Evolutionary conservation across 164 flowering plant species (phyloP), one percentile per base, ranked within the genome.

Genomic region (Akebia trifoliata): DNA sequence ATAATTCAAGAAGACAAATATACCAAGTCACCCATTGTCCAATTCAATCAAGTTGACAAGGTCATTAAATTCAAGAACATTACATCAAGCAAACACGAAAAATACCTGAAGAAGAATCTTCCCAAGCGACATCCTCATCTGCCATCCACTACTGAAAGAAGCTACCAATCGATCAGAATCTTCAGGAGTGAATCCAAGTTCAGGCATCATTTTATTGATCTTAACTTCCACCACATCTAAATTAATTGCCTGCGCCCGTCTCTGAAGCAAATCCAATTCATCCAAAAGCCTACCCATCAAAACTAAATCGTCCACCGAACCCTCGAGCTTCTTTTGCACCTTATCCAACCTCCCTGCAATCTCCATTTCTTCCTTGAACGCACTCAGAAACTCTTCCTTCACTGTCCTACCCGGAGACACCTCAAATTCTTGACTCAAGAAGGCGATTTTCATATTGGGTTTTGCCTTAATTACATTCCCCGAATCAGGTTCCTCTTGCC

Each of bases 81-180:
- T 0, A 10, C 4, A 1, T 24, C 6, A 22, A 45, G 29, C 9
- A 50, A n/a, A 18, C 25, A 2, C 4, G n/a, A 29, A 59, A 28
- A 9, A 62, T 78, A 90, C 99, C 97, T 90, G 99, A 70, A 88
- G 83, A 40, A 94, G 63, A 56, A 94, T 94, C 81, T 94, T 94
- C 42, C 99, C 99, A 20, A 94, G 84, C 0, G 97, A 86, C 85
- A 94, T 94, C 72, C 99, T 94, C 99, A 94, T 94, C 72, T 94
- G 97, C 99, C 97, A 94, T 28, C 99, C 99, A 47, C 96, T 78
- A 63, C 97, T 90, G 64, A 86, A 94, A 0, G 96, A 88, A 0
- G 91, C 99, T 38, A 94, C 99, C 35, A 88, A 60, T 70, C 96
- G 75, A 70, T 94, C 99, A 0, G 83, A 63, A 71, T 94, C 99